Evolutionary conservation across 192 early-diverging fungal genomes (phyloP), one percentile per base, ranked within the genome.

Genomic region (Coemansia sp.): DNA sequence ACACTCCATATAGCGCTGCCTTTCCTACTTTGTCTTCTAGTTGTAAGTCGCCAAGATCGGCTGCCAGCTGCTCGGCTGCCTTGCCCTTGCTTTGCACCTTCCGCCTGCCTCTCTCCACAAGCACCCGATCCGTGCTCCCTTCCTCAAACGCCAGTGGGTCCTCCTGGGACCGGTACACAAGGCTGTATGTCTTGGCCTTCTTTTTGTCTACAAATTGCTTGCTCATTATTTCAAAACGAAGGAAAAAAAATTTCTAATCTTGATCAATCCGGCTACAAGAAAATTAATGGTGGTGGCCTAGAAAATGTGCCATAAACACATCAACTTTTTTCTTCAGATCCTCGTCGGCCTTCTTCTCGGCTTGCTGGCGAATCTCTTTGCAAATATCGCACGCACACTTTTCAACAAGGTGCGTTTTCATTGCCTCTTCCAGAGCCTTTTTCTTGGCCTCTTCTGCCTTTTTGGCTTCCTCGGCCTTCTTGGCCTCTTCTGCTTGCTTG

Each of bases 131-230:
- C 4, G 88, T 84, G 8, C 88, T 82, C 15, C 85, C 84, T 19
- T 87, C 81, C 61, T 97, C 93, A 21, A 88, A 87, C 40, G 93
- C 85, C 46, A 86, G 80, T 36, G 94, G 92, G 74, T 99, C 96
- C 53, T 91, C 81, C 73, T 96, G 94, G 15, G 96, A 97, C 63
- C 96, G 86, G 78, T 96, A 93, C 19, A 97, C 90, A 26, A 99
- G 79, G 72, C 92, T 87, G 82, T 84, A 99, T 59, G 91, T 87
- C 49, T 86, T 84, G 42, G 94, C 84, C 23, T 79, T 82, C 61
- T 87, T 86, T 52, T 86, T 84, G 85, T 97, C 92, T 60, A 97
- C 93, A 70, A 99, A 99, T 40, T 79, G 60, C 50, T 72, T 79
- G 54, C 38, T 61, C 76, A 79, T 78, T 41, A 20, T 18, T 46